phyloP scores from a whole-genome alignment of 306 rosid species.

The Lathyrus aphaca region DNA sequence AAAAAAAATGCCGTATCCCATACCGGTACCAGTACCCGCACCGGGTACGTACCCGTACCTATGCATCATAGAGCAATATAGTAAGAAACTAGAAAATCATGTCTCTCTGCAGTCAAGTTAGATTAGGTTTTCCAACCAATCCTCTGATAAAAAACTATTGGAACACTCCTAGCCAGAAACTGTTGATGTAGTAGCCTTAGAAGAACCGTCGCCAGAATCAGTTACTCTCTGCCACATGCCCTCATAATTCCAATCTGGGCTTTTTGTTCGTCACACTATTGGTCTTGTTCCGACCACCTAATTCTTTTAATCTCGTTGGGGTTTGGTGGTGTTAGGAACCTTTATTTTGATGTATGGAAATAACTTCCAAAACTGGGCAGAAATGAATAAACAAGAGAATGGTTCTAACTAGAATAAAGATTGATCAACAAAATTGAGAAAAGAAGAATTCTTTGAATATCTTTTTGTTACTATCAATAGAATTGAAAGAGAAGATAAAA shows the following conservation, averaged over 20 bases:
- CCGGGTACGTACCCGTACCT: no score
- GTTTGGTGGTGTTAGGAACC: background rate
- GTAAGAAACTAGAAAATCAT: background rate
- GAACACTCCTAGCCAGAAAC: background rate
- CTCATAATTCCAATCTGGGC: background rate
- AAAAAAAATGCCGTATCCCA: no score
- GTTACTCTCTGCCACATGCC: no score
- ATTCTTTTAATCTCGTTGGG: background rate
- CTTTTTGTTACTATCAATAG: background rate
- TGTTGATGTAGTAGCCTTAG: background rate
- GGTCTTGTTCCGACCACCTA: background rate
- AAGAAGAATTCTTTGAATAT: background rate
- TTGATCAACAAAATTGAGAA: background rate
- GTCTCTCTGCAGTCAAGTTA: background rate
- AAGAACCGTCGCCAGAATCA: background rate
- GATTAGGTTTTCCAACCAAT: constrained; percentile 3
- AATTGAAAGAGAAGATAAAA: background rate
- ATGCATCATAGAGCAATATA: no score
- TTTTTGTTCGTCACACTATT: background rate
- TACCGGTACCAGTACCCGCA: no score
- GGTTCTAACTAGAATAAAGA: background rate
- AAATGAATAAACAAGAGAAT: background rate
- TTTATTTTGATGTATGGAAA: background rate
- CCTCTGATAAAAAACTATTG: background rate
- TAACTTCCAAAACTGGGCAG: background rate